Evolutionary conservation across 306 rosid species (phyloP).

Genomic region (Corylus heterophylla): DNA sequence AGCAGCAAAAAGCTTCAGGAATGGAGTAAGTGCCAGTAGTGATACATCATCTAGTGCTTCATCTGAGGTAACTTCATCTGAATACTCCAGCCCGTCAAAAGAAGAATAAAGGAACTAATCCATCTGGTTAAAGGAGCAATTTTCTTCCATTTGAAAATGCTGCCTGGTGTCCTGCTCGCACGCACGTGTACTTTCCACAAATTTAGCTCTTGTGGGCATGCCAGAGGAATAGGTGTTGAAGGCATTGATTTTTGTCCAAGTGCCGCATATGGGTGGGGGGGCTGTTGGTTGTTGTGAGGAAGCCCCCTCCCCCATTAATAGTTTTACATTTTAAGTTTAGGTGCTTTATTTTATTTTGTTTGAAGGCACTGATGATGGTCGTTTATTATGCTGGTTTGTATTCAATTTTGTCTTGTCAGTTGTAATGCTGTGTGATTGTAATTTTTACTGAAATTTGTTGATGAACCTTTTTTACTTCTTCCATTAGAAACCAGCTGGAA

Average conservation of each 20-base stretch:
- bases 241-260: slow-evolving; percentile 50
- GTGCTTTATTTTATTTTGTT: slow-evolving; percentile 18
- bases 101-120: slow-evolving; percentile 40
- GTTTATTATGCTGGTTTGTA: slow-evolving; percentile 39
- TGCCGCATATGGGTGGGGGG: slow-evolving; percentile 40
- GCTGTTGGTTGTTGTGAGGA: slow-evolving; percentile 32
- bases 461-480: not conserved
- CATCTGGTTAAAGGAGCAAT: slow-evolving; percentile 7
- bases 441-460: not conserved
- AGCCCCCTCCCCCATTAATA: slow-evolving; percentile 31
- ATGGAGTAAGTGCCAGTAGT: slow-evolving; percentile 41
- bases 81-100: slow-evolving; percentile 46
- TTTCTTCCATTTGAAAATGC: slow-evolving; percentile 38
- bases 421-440: slow-evolving; percentile 24
- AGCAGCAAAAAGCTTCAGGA: slow-evolving; percentile 34
- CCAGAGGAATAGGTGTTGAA: slow-evolving; percentile 30
- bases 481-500: not conserved
- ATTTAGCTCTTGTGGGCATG: slow-evolving; percentile 30
- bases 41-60: slow-evolving; percentile 58
- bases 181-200: slow-evolving; percentile 26
- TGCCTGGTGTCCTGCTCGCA: slow-evolving; percentile 23
- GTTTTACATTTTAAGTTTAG: slow-evolving; percentile 29
- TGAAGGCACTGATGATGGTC: slow-evolving; percentile 29
- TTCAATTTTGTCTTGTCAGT: slow-evolving; percentile 47
- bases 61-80: slow-evolving; percentile 50